Evolutionary conservation across 768 basidiomycete genomes (phyloP).

Genomic region (Termitomyces sp.): DNA sequence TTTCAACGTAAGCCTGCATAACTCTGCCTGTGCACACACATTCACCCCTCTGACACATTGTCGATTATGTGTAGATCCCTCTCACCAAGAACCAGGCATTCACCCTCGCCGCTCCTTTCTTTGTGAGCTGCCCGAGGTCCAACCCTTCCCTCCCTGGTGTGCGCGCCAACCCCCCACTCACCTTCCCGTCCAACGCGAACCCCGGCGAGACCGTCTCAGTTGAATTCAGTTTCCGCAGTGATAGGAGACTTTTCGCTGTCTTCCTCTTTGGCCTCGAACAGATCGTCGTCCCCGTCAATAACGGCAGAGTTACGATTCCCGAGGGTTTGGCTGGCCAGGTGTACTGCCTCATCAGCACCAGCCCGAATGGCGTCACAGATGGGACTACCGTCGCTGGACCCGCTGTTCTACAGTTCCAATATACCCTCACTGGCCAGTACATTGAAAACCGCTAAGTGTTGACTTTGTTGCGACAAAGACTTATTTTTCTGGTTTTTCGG

Average conservation of each 20-base stretch:
- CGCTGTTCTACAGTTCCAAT: slow-evolving; percentile 13
- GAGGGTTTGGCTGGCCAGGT: slow-evolving; percentile 11
- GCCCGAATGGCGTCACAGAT: slow-evolving; percentile 10
- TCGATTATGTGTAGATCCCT: slow-evolving; percentile 23
- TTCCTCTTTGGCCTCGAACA: slow-evolving; percentile 13
- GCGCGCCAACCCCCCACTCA: slow-evolving; percentile 47
- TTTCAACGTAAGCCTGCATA: slow-evolving; percentile 10
- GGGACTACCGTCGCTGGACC: slow-evolving; percentile 15
- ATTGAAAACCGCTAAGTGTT: background rate
- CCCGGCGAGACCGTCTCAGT: slow-evolving; percentile 12
- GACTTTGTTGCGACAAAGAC: background rate
- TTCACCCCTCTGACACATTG: background rate
- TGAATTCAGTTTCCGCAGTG: background rate
- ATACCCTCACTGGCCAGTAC: slow-evolving; percentile 4
- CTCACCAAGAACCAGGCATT: slow-evolving; percentile 30
- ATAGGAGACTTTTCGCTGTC: slow-evolving; percentile 7
- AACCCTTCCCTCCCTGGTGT: slow-evolving; percentile 46
- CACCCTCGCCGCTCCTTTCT: slow-evolving; percentile 40
- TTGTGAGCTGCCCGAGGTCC: slow-evolving; percentile 46
- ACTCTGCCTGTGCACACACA: background rate
- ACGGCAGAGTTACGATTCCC: slow-evolving; percentile 13
- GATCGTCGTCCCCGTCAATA: slow-evolving; percentile 8
- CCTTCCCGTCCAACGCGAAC: slow-evolving; percentile 20
- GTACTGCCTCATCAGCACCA: slow-evolving; percentile 12
- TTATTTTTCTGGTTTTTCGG: background rate